Conservation (phyloP, 2,329 filamentous ascomycete genomes). For the Conoideocrella luteorostrata region DNA sequence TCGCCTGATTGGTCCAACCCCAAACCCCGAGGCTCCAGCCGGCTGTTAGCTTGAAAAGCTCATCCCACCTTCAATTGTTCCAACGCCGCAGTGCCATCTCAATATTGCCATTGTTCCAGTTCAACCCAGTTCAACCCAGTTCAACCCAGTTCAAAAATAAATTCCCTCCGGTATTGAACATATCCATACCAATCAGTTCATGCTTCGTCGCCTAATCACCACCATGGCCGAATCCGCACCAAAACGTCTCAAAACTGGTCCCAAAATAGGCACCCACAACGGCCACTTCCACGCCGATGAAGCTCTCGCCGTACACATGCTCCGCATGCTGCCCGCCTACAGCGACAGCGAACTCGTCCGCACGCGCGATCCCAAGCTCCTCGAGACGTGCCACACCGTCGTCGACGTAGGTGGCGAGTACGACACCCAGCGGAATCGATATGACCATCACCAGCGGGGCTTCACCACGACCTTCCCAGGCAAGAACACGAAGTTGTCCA, state of each 20-base stretch:
- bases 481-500: slow-evolving; percentile 82
- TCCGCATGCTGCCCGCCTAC: slow-evolving; percentile 82
- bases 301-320: slow-evolving; percentile 92
- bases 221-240: slow-evolving; percentile 56
- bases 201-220: slow-evolving; percentile 25
- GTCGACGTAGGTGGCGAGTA: slow-evolving; percentile 98
- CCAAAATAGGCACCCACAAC: slow-evolving; percentile 88
- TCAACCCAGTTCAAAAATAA: too few relatives aligned
- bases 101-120: too few relatives aligned
- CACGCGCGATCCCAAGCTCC: slow-evolving; percentile 73
- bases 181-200: too few relatives aligned
- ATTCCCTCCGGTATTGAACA: too few relatives aligned
- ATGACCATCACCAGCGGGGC: slow-evolving; percentile 94
- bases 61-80: too few relatives aligned
- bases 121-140: too few relatives aligned
- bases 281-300: slow-evolving; percentile 99
- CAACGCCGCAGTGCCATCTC: too few relatives aligned
- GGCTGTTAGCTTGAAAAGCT: too few relatives aligned
- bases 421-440: slow-evolving; percentile 68
- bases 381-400: slow-evolving; percentile 84
- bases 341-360: slow-evolving; percentile 67
- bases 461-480: slow-evolving; percentile 82
- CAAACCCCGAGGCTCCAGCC: not conserved
- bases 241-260: slow-evolving; percentile 68
- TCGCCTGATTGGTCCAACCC: not conserved